Evolutionary conservation across 768 basidiomycete species (phyloP), one percentile per base, ranked within the genome.

Genomic region (Calocybe cyanea): DNA sequence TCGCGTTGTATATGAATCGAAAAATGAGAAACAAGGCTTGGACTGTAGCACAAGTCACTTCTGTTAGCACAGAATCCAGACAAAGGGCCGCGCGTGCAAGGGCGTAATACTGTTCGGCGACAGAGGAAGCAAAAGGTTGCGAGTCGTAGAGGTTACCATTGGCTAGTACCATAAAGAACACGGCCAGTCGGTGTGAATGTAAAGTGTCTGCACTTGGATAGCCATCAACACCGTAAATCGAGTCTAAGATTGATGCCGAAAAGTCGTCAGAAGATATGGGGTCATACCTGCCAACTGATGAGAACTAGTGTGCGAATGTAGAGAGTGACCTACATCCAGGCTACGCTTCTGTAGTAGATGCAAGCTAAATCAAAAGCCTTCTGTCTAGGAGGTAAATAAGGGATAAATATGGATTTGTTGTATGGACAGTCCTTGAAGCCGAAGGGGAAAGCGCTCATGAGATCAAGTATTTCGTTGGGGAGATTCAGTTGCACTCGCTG

Each of bases 151-250:
- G 55, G 14, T 64, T 55, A 6, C 78, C 80, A 28, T 69, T 67
- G 4, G 75, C 71, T 4, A 82, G 55, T 25, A 78, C 45, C 45
- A 73, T 68, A 57, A 79, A 80, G 58, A 81, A 73, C 15, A 78
- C 67, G 14, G 78, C 66, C 25, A 82, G 66, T 24, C 65, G 60
- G 44, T 80, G 75, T 0, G 76, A 64, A 41, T 77, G 72, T 17
- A 76, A 43, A 13, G 38, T 39, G 32, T 71, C 62, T 15, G 72
- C 49, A 37, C 55, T 62, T 7, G 61, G 55, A 32, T 57, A 57
- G 13, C 60, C 63, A 14, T 63, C 54, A 17, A 54, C 43, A 19
- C 63, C 65, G 48, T 77, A 79, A n/a, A 80, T 65, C 11, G 66
- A 66, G 14, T 67, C 57, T 24, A 77, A 34, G 18, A 78, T 63